Percentiles rank a stretch among this genome's conserved stretches.
Conservation (phyloP, 768 basidiomycete species). For the Lentinula raphanica region DNA sequence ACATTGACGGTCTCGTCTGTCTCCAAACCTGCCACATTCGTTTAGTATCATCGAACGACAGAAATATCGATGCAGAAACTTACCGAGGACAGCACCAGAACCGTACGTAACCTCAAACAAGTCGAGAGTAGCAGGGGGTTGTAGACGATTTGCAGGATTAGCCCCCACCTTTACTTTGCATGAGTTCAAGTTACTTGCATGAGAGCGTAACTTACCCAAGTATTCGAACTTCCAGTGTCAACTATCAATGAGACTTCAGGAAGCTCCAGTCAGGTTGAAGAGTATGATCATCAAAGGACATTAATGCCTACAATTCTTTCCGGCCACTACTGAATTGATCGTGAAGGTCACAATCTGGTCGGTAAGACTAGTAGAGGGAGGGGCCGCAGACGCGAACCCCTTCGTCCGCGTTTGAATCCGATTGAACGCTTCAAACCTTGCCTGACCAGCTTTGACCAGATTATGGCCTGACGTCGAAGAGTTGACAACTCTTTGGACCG, state of each 20-base stretch:
- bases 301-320: not conserved
- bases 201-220: not conserved
- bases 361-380: not conserved
- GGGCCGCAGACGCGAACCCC: not conserved
- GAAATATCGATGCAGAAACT: not conserved
- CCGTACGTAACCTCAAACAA: not conserved
- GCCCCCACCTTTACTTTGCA: not conserved
- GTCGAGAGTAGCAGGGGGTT: not conserved
- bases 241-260: not conserved
- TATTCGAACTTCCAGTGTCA: slow-evolving; percentile 2
- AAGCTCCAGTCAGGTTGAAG: not conserved
- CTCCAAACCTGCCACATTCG: not conserved
- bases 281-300: not conserved
- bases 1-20: not conserved
- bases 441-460: not conserved
- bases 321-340: not conserved
- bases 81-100: not conserved
- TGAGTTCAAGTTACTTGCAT: not conserved
- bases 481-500: not conserved
- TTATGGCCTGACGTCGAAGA: not conserved
- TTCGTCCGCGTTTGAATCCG: not conserved
- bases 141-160: not conserved
- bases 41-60: not conserved
- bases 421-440: not conserved
- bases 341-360: not conserved